Evolutionary conservation across 345 rosid genomes (phyloP).

Genomic region (Hibiscus tridactylites): DNA sequence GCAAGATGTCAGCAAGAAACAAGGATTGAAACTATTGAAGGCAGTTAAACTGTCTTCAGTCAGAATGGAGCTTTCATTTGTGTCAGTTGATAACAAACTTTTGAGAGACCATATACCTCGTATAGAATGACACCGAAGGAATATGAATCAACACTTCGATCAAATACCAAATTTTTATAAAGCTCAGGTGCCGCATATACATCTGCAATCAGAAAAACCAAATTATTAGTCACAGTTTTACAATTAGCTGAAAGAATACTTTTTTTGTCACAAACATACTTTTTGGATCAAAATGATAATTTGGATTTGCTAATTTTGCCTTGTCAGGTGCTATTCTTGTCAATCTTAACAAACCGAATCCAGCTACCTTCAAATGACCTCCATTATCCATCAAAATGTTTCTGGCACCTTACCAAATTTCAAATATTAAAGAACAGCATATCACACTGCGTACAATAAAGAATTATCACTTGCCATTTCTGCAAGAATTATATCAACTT

Average conservation of each 20-base stretch:
- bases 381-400: conserved; percentile 95
- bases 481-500: conserved; percentile 22
- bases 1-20: background rate
- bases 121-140: conserved; percentile 77
- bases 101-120: conserved; percentile 46
- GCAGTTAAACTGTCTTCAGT: background rate
- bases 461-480: conserved; percentile 12
- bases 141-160: conserved; percentile 71
- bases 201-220: conserved; percentile 34
- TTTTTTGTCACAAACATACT: conserved; percentile 37
- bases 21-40: background rate
- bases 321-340: conserved; percentile 50
- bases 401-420: conserved; percentile 98
- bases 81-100: background rate
- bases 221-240: background rate
- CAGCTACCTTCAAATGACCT: conserved; percentile 76
- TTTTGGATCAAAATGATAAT: conserved; percentile 33
- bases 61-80: background rate
- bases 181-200: conserved; percentile 78
- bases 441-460: conserved; percentile 14
- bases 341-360: conserved; percentile 68
- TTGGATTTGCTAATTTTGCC: conserved; percentile 43
- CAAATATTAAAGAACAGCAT: conserved; percentile 56
- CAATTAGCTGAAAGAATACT: background rate
- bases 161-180: conserved; percentile 50